Evolutionary conservation across 257 asterid species (phyloP).

Genomic region (Solanum chilense): DNA sequence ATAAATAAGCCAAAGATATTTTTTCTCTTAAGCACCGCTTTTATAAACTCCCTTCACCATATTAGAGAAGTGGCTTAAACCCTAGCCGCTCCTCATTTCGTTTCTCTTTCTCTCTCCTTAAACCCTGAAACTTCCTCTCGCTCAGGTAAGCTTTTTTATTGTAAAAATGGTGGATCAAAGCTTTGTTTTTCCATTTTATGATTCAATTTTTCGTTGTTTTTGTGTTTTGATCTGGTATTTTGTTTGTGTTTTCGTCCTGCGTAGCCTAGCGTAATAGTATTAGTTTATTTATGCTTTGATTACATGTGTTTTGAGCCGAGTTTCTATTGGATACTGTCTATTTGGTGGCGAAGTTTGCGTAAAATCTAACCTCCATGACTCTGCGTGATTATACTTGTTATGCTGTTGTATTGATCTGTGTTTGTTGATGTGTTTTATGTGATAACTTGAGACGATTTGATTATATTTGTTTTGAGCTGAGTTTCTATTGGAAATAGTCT

Average conservation of each 20-base stretch:
- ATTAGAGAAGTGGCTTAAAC: background rate
- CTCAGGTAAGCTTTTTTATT: background rate
- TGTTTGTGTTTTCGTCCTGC: background rate
- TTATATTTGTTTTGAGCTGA: background rate
- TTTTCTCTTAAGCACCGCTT: background rate
- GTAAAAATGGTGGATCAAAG: background rate
- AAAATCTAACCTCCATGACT: too few relatives aligned
- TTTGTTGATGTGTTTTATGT: background rate
- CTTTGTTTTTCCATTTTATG: background rate
- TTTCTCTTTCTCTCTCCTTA: background rate
- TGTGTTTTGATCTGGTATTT: background rate
- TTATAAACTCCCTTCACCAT: background rate
- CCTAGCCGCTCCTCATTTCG: background rate
- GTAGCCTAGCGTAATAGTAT: background rate
- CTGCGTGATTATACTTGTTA: background rate
- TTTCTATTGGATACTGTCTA: background rate
- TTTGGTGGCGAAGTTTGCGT: background rate
- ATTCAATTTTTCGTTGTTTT: background rate
- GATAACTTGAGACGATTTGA: background rate
- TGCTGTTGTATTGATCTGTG: background rate
- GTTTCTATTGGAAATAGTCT: background rate
- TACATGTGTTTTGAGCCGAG: background rate
- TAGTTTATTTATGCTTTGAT: background rate
- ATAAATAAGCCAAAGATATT: background rate
- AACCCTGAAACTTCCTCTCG: background rate